Conservation (phyloP, 1,284 basidiomycete genomes). For the Rhodotorula sp. region DNA sequence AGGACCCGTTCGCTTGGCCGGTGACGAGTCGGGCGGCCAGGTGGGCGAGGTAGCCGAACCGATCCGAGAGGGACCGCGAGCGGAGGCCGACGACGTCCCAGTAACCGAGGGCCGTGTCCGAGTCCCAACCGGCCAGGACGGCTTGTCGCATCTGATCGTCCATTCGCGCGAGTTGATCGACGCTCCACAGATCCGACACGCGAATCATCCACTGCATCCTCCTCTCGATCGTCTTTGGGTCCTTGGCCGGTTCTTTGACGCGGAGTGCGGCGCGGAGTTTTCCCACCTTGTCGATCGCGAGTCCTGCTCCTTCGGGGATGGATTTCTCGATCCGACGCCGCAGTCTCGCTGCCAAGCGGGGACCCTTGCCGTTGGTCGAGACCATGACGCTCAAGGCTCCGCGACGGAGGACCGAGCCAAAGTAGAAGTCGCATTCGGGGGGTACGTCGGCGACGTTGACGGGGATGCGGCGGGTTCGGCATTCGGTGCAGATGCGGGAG, state of each 20-base stretch:
- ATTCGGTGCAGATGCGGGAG: slow-evolving; percentile 67
- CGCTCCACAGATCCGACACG: slow-evolving; percentile 78
- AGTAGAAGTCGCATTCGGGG: slow-evolving; percentile 92
- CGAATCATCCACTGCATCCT: slow-evolving; percentile 96
- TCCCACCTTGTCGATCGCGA: slow-evolving; percentile 78
- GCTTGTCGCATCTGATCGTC: slow-evolving; percentile 55
- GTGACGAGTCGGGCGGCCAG: slow-evolving; percentile 1
- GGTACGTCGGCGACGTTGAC: slow-evolving; percentile 98
- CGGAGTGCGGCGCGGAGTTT: slow-evolving; percentile 65
- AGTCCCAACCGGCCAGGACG: slow-evolving; percentile 49
- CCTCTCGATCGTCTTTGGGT: slow-evolving; percentile 65
- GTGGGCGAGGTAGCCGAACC: slow-evolving; percentile 5
- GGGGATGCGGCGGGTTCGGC: slow-evolving; percentile 69
- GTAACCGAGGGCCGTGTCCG: slow-evolving; percentile 45
- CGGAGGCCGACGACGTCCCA: slow-evolving; percentile 33
- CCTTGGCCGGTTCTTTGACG: slow-evolving; percentile 67
- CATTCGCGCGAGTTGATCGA: slow-evolving; percentile 69
- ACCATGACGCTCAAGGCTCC: slow-evolving; percentile 95
- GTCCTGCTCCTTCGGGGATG: slow-evolving; percentile 70
- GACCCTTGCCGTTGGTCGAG: slow-evolving; percentile 90
- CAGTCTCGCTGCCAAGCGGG: slow-evolving; percentile 83
- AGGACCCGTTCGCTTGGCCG: slow-evolving; percentile 10
- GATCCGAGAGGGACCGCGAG: neutral
- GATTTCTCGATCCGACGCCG: slow-evolving; percentile 66
- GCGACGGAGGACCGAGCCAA: slow-evolving; percentile 86